Base-by-base conservation (phyloP, 805 yeast genomes). In the Kazachstania taianensis region DNA sequence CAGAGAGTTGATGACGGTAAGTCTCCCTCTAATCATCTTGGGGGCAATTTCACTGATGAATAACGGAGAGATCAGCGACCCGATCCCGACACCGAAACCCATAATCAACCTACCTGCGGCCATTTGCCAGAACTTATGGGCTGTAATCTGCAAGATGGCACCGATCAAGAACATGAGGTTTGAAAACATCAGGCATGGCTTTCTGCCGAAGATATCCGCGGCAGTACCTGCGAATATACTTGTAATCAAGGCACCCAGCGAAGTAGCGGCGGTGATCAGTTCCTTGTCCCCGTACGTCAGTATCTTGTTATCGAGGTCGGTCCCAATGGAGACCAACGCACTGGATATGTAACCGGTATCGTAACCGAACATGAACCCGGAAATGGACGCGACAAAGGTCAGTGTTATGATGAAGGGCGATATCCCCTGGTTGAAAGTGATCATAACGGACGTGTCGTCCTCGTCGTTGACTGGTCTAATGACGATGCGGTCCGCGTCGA, bases 331-430 rank as follows among this genome's bases (percentile, higher is more conserved):
- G 15, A 87, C 94, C 49, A 89, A 67, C 0, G 96, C 96, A 14
- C 94, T 78, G 3, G 97, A 89, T 28, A 89, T 87, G 61, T 89
- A 89, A 47, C 97, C 97, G 1, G 97, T 89, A 59, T 89, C 98
- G 54, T 89, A 89, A 47, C 98, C 98, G 61, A 89, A 89, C 85
- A 89, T 75, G 61, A 87, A 85, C 1, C 97, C 97, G 0, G 96
- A 86, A 43, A 89, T 79, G 6, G 96, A 86, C 0, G 96, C 75
- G 19, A 78, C 76, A 34, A 78, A 65, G 1, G 94, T 82, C 35
- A 86, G 60, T 19, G 72, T 60, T 17, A 85, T 62, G 33, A 86
- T 84, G 49, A 82, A 61, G 6, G 66, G 59, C 8, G 92, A 69
- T 3, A 83, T 78, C 39, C 61, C 68, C 9, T 70, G 67, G 48